Evolutionary conservation across 2,329 filamentous ascomycete species (phyloP).

Genomic region (Clarireedia homoeocarpa): DNA sequence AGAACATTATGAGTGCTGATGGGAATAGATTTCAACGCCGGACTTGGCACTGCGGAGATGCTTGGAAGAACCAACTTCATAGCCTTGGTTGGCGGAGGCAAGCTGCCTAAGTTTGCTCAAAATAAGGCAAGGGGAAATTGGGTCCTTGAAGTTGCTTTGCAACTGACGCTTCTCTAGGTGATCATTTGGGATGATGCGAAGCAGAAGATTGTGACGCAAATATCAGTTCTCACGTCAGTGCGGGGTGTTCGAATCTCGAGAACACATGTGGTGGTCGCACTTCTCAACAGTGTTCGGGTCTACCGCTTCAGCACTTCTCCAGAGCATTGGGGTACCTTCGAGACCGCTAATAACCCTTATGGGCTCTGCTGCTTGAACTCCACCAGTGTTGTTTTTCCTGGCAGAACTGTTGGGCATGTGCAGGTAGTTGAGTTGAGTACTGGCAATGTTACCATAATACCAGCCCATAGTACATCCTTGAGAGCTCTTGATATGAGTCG

Average conservation of each 20-base stretch:
- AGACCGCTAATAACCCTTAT: slow-evolving; percentile 76
- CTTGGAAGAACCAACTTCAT: slow-evolving; percentile 81
- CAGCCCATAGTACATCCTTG: slow-evolving; percentile 74
- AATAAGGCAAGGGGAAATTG: slow-evolving; percentile 57
- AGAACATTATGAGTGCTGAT: slow-evolving; percentile 11
- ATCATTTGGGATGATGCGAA: slow-evolving; percentile 89
- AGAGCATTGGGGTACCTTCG: slow-evolving; percentile 64
- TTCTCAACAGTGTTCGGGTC: slow-evolving; percentile 74
- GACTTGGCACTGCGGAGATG: slow-evolving; percentile 78
- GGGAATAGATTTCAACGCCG: slow-evolving; percentile 65
- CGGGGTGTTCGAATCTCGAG: slow-evolving; percentile 71
- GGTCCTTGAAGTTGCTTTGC: background rate
- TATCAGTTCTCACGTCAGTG: slow-evolving; percentile 75
- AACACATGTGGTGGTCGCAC: slow-evolving; percentile 68
- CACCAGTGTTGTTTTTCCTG: slow-evolving; percentile 73
- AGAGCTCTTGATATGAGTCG: slow-evolving; percentile 72
- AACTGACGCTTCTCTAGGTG: slow-evolving; percentile 38
- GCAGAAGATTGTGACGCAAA: slow-evolving; percentile 63
- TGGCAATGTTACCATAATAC: slow-evolving; percentile 85
- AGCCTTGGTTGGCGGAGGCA: slow-evolving; percentile 82
- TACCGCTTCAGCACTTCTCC: slow-evolving; percentile 72
- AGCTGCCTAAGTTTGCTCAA: slow-evolving; percentile 74
- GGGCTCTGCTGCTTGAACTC: slow-evolving; percentile 74
- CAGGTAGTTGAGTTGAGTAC: slow-evolving; percentile 75
- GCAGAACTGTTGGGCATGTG: slow-evolving; percentile 79